Percentiles rank a stretch among this genome's conserved stretches.
Conservation (phyloP, 805 yeast genomes). For the Candida oleophila region DNA sequence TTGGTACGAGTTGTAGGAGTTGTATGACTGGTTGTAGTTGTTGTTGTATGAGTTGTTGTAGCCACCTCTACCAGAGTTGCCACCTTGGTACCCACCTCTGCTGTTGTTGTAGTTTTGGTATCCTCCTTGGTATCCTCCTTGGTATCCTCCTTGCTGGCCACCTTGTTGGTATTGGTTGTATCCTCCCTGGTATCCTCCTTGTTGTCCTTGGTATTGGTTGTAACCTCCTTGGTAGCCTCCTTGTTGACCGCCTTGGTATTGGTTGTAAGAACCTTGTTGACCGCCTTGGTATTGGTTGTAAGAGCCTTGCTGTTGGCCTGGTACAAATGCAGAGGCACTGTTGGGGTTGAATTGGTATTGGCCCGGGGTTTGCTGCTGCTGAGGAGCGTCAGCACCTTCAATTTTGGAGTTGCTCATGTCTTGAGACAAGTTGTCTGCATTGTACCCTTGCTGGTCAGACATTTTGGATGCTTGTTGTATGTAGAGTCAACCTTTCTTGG, state of each 20-base stretch:
- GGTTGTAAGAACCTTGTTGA: conserved; percentile 11
- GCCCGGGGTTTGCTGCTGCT: conserved; percentile 17
- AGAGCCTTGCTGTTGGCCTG: conserved; percentile 37
- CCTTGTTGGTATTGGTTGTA: conserved; percentile 20
- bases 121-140: conserved; percentile 13
- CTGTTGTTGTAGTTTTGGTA: conserved; percentile 18
- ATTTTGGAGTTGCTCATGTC: conserved; percentile 44
- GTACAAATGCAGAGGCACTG: conserved; percentile 49
- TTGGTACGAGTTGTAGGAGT: conserved; percentile 17
- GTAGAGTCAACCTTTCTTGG: too few relatives aligned
- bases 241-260: conserved; percentile 8
- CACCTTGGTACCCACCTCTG: conserved; percentile 22
- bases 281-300: conserved; percentile 16
- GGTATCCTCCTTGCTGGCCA: conserved; percentile 21
- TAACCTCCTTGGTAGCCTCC: conserved; percentile 12
- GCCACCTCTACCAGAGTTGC: conserved; percentile 18
- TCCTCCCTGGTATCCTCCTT: conserved; percentile 22
- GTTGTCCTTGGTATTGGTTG: too few relatives aligned
- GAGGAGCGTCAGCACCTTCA: conserved; percentile 24
- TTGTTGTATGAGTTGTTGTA: conserved; percentile 13
- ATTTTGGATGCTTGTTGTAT: conserved; percentile 9
- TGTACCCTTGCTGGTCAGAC: conserved; percentile 35
- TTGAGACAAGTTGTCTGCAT: conserved; percentile 43
- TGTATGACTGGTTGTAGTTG: conserved; percentile 13
- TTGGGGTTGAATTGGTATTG: conserved; percentile 44